Base-by-base conservation (phyloP, 768 basidiomycete genomes). In the Tylopilus sp. region DNA sequence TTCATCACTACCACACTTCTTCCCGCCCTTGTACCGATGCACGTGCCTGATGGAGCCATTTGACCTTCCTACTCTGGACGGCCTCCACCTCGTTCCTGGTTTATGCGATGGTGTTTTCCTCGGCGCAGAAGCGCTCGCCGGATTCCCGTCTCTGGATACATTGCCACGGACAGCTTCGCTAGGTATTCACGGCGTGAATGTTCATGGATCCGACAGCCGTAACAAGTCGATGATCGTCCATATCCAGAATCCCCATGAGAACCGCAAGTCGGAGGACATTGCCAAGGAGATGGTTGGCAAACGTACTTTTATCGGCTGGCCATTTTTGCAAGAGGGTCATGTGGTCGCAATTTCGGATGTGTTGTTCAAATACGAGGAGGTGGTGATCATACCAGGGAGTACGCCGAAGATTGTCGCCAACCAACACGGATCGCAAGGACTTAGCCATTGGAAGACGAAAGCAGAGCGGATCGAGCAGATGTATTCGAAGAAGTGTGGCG, bases 201-300 rank as follows among this genome's bases (percentile, higher is more conserved):
- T 98, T 13, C 96, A 98, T 68, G 91, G 92, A 49, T 75, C 84
- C 1, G 95, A 97, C 66, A 91, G 85, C 58, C 80, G 86, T 33
- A 96, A 96, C 74, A 92, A 95, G 71, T 94, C 92, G 3, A 94
- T 99, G 86, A 76, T 98, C 47, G 79, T 98, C 22, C 83, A 89
- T 58, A 83, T 98, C 60, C 74, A 88, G 44, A 90, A 92, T 63
- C 79, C 80, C 1, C 79, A 86, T 66, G 89, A 92, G 55, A 71
- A 71, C 42, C 74, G 74, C 58, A 88, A 85, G 68, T 71, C 81
- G 7, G 83, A 87, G 62, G 87, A 89, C 14, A 71, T 97, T 24
- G 96, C 92, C 9, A 71, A 74, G 41, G 77, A 80, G 64, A 78
- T 91, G 76, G 74, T 98, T 41, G 92, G 89, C 16, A 74, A 86